Base-by-base conservation (phyloP, 345 rosid species). In the Litchi chinensis region DNA sequence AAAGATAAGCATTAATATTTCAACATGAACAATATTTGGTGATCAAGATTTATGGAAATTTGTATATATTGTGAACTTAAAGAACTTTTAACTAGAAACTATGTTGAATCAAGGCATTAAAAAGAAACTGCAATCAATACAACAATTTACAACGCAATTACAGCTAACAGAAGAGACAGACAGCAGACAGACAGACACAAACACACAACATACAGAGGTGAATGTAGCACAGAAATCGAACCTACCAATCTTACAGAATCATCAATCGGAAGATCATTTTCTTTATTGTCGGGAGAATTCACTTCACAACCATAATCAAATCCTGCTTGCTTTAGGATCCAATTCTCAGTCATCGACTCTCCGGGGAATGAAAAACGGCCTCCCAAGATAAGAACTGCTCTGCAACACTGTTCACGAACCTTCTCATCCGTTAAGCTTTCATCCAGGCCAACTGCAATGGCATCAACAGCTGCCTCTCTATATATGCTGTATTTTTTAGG, bases 391-490 rank as follows among this genome's bases (percentile, higher is more conserved):
- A 83, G 79, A 26, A 91, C 89, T 48, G 89, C 89, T 83, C 74
- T 78, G 79, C 92, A 89, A 78, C 89, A 86, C 13, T 69, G 65
- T 75, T 87, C 87, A 72, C 69, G 76, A 68, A 88, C 76, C 41
- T 72, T 81, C 41, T 82, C 84, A 65, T 91, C 80, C 1, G 57
- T 76, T 74, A 85, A 59, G 79, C 90, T 82, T 76, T 19, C 67
- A 69, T 86, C 80, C 60, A 91, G 65, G 54, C 91, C 82, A 80
- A 28, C 62, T 79, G 85, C 46, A 68, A 91, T 83, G 50, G 83
- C 87, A 84, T 86, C 85, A 52, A 88, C 87, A n/a, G 92, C 92
- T 78, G 84, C 89, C 73, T 85, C 87, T 77, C 88, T 82, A 76
- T 87, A 84, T 52, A 89, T 80, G 84, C 88, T 87, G 87, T 75